Evolutionary conservation across 139 green algal genomes (phyloP), one percentile per base, ranked within the genome.

Genomic region (Desmodesmus armatus): DNA sequence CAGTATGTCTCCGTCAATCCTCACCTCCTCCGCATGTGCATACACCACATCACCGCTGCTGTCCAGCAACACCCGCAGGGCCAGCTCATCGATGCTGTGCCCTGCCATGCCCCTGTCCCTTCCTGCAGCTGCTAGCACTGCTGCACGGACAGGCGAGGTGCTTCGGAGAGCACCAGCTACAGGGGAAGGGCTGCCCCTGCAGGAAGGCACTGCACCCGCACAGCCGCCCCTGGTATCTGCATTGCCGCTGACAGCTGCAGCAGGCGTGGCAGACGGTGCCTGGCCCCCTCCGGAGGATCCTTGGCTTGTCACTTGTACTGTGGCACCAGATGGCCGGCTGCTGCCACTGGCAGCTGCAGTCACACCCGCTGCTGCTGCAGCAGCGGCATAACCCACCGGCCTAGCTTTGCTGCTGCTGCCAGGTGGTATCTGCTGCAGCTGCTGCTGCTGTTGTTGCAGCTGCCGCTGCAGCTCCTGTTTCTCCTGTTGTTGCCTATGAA

Each of bases 381-480:
- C 60, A 33, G 60, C 11, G 11, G 13, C 11, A 69, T 33, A 5
- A 37, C 11, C 5, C 5, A 11, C 60, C 17, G 25, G 51, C 51
- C 15, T 55, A 21, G 47, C 47, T 55, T 37, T 75, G 37, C 67
- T 75, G 37, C 67, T 47, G 67, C 67, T 75, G 67, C 67, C 23
- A 55, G 47, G 7, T 15, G 49, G 31, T 33, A 6, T 31, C 15
- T 53, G 37, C 67, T 75, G 67, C 67, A 29, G 37, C 35, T 33
- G 29, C 67, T 23, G 17, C 37, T 55, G 37, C 35, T 75, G 37
- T 37, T 75, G 67, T 37, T 33, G 35, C 37, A 75, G 67, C 67
- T 75, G 29, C 67, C 51, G 37, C 67, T 75, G 35, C 67, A 53
- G 67, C 67, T 75, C 21, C 67, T 29, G 19, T 1, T 17, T 21